Conservation (phyloP, 805 yeast genomes). For the Danielia reshetovae region DNA sequence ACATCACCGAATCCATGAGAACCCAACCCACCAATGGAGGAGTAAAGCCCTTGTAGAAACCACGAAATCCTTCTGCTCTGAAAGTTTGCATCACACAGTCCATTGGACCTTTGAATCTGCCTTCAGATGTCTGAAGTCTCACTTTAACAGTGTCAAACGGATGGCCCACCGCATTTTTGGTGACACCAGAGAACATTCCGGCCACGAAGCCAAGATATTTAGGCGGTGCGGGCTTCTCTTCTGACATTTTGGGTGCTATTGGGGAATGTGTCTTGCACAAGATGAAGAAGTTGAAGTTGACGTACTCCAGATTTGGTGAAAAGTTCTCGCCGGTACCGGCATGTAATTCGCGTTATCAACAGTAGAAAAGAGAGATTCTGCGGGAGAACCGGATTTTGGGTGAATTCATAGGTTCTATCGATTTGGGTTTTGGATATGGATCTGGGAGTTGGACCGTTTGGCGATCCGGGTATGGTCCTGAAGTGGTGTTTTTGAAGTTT, state of each 20-base stretch:
- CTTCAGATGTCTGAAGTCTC: constrained; percentile 63
- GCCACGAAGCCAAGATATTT: constrained; percentile 76
- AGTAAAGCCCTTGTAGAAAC: constrained; percentile 85
- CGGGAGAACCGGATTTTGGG: neutral
- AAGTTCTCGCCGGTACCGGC: constrained; percentile 3
- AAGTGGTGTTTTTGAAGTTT: too few relatives aligned
- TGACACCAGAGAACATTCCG: constrained; percentile 83
- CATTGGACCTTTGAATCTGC: constrained; percentile 71
- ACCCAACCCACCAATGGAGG: constrained; percentile 96
- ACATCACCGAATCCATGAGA: constrained; percentile 86
- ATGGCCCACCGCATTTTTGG: constrained; percentile 87
- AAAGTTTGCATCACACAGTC: constrained; percentile 76
- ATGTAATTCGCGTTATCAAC: neutral
- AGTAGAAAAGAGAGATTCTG: neutral
- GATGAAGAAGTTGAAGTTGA: neutral
- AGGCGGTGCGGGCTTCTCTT: constrained; percentile 35
- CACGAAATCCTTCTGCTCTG: constrained; percentile 69
- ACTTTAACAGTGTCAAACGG: constrained; percentile 92
- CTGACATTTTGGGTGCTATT: constrained; percentile 1
- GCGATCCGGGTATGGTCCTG: too few relatives aligned
- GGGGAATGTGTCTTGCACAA: neutral
- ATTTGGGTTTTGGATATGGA: too few relatives aligned
- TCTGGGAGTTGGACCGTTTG: too few relatives aligned
- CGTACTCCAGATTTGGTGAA: neutral
- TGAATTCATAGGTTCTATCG: too few relatives aligned